Percentiles rank a stretch among this genome's conserved stretches.
Evolutionary conservation across 1,284 basidiomycete genomes (phyloP).

Genomic region (Takashimella tepidaria): DNA sequence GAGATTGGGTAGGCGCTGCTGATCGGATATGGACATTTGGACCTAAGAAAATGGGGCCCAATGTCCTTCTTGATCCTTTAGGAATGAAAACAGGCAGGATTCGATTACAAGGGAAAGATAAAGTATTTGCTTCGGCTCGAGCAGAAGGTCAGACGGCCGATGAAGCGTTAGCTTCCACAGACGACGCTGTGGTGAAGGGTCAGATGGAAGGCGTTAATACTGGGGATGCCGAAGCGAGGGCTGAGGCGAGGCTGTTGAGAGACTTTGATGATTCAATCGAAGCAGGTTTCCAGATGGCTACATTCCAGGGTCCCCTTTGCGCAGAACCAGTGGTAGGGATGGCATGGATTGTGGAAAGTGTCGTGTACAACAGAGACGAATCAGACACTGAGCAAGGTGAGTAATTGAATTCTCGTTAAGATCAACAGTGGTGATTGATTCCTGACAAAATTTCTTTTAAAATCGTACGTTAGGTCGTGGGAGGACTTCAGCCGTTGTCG

Average conservation of each 20-base stretch:
- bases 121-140: constrained; percentile 38
- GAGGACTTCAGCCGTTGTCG: constrained; percentile 68
- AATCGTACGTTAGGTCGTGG: constrained; percentile 62
- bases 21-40: constrained; percentile 88
- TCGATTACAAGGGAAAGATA: constrained; percentile 35
- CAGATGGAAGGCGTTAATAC: constrained; percentile 17
- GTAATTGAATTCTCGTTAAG: constrained; percentile 49
- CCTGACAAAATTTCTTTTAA: background rate
- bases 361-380: constrained; percentile 53
- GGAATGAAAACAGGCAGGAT: constrained; percentile 20
- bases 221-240: constrained; percentile 13
- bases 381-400: constrained; percentile 59
- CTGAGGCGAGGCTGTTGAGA: constrained; percentile 39
- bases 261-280: constrained; percentile 82
- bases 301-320: constrained; percentile 89
- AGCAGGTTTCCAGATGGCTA: constrained; percentile 91
- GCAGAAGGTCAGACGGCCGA: constrained; percentile 42
- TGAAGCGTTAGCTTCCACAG: constrained; percentile 37
- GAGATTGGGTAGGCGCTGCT: constrained; percentile 71
- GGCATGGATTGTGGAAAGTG: constrained; percentile 80
- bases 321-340: constrained; percentile 92
- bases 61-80: constrained; percentile 69
- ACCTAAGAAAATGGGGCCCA: constrained; percentile 78
- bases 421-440: background rate
- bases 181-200: constrained; percentile 23